These are phyloP conservation scores for Botrytis paeoniae DNA, from an alignment of 2,329 filamentous ascomycete species.

Conservation along the genomic window DNA sequence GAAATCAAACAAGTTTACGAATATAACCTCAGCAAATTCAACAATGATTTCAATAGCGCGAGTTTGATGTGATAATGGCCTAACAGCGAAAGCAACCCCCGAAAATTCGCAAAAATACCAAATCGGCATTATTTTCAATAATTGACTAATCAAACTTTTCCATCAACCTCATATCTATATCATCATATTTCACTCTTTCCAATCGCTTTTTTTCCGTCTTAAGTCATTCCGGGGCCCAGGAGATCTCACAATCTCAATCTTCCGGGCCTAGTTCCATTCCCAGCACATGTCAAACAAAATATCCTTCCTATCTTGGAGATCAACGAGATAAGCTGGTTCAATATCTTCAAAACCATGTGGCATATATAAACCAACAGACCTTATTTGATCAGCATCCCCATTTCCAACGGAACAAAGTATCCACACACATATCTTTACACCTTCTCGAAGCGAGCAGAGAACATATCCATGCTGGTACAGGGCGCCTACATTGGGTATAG, in stretches of 20 bases:
- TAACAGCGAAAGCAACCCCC: neutral
- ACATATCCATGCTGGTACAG: slow-evolving; percentile 12
- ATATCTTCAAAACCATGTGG: slow-evolving; percentile 14
- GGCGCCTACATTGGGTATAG: neutral
- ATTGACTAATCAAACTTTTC: neutral
- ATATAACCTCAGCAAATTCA: slow-evolving; percentile 4
- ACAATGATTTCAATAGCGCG: neutral
- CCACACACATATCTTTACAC: neutral
- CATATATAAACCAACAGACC: neutral
- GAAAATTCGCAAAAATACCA: neutral
- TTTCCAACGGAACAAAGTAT: neutral
- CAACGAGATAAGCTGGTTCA: slow-evolving; percentile 7
- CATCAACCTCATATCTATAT: neutral
- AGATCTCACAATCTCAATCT: neutral
- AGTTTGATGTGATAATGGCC: neutral
- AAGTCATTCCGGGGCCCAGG: neutral
- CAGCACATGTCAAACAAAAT: slow-evolving; percentile 2
- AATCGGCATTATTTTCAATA: neutral
- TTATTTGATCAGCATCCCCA: neutral
- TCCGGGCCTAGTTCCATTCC: neutral
- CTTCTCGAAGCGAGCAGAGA: neutral
- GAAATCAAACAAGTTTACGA: neutral
- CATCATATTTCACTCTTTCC: neutral
- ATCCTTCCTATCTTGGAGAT: slow-evolving; percentile 18
- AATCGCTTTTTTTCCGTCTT: neutral